Conservation (phyloP, 1,139 yeast species). For the Lodderomyces oxycetoniae region DNA sequence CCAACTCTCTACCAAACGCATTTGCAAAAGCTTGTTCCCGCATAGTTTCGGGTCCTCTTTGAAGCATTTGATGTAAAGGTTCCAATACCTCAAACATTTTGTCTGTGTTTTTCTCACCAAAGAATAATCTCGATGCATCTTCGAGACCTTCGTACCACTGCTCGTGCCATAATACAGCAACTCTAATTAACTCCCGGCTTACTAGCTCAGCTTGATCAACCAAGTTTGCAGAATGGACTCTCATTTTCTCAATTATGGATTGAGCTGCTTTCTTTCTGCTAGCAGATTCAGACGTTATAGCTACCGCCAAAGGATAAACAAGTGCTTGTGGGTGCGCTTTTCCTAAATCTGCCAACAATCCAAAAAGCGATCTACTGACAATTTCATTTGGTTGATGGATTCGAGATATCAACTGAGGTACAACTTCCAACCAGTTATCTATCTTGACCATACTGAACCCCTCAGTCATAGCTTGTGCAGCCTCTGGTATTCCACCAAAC, state of each 20-base stretch:
- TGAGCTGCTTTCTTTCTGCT: constrained; percentile 89
- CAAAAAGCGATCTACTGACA: constrained; percentile 76
- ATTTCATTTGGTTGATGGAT: constrained; percentile 91
- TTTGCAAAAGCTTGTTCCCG: constrained; percentile 91
- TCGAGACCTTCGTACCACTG: constrained; percentile 98
- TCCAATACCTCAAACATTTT: constrained; percentile 90
- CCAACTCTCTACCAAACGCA: constrained; percentile 88
- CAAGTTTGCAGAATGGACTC: constrained; percentile 75
- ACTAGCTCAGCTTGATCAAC: constrained; percentile 93
- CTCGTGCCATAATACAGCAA: constrained; percentile 96
- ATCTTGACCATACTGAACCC: constrained; percentile 87
- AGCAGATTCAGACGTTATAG: constrained; percentile 88
- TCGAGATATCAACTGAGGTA: constrained; percentile 93
- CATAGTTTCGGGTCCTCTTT: constrained; percentile 86
- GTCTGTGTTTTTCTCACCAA: constrained; percentile 91
- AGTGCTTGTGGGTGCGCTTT: constrained; percentile 96
- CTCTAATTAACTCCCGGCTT: constrained; percentile 88
- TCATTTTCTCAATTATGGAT: constrained; percentile 87
- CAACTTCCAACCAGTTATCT: constrained; percentile 92
- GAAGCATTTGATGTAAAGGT: constrained; percentile 79
- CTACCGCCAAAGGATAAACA: constrained; percentile 92
- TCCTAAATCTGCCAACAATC: constrained; percentile 81
- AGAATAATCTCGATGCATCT: constrained; percentile 90
- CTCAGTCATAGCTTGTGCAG: constrained; percentile 84
- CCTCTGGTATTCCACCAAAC: constrained; percentile 89